Evolutionary conservation across 1,284 basidiomycete species (phyloP).

Genomic region (Melampsora larici-populina): DNA sequence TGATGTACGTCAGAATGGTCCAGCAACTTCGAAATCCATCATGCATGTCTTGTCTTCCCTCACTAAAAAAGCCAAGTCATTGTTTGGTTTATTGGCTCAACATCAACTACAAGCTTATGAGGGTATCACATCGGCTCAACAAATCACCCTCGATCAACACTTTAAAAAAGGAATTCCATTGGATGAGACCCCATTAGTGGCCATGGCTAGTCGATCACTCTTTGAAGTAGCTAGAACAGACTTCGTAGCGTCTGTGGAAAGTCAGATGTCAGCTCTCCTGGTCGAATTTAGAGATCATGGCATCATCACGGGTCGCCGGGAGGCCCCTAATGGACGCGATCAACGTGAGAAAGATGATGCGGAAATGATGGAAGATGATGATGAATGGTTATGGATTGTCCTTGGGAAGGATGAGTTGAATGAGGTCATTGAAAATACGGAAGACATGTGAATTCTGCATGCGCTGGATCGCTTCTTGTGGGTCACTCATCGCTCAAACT

Average conservation of each 20-base stretch:
- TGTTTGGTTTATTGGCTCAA: slow-evolving; percentile 47
- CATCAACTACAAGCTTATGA: slow-evolving; percentile 37
- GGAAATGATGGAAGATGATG: slow-evolving; percentile 58
- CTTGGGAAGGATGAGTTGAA: slow-evolving; percentile 64
- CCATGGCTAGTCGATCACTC: slow-evolving; percentile 44
- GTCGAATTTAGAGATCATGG: slow-evolving; percentile 86
- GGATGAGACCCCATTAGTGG: slow-evolving; percentile 54
- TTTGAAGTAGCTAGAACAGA: slow-evolving; percentile 63
- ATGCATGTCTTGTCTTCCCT: slow-evolving; percentile 78
- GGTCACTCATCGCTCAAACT: too few species aligned
- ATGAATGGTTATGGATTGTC: slow-evolving; percentile 69
- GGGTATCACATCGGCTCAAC: slow-evolving; percentile 39
- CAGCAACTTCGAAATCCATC: slow-evolving; percentile 59
- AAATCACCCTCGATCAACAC: slow-evolving; percentile 28
- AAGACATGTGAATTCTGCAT: slow-evolving; percentile 51
- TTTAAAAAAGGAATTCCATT: slow-evolving; percentile 20
- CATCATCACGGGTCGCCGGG: slow-evolving; percentile 63
- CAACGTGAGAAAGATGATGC: slow-evolving; percentile 52
- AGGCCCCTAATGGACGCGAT: slow-evolving; percentile 55
- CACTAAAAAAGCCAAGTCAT: slow-evolving; percentile 68
- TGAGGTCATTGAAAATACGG: slow-evolving; percentile 58
- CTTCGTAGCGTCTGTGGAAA: slow-evolving; percentile 82
- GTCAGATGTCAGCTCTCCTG: slow-evolving; percentile 71
- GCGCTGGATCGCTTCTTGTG: too few species aligned
- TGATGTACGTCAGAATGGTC: slow-evolving; percentile 64